Conservation (phyloP, 257 asterid genomes). For the Parsonsia alboflavescens region DNA sequence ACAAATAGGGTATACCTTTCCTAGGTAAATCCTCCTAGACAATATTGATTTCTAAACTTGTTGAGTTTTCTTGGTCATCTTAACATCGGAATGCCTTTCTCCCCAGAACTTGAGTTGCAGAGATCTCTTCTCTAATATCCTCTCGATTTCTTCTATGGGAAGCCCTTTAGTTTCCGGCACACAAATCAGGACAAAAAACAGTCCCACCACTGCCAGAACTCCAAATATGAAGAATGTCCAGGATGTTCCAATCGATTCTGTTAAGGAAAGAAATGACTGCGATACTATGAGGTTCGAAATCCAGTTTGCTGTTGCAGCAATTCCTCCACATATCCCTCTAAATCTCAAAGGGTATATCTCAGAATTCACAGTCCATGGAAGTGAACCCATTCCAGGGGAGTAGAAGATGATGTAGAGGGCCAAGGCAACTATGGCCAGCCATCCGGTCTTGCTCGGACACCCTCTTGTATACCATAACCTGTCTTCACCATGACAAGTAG, state of each 20-base stretch:
- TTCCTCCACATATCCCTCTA: conserved; percentile 42
- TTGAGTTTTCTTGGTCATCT: conserved; percentile 3
- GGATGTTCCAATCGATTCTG: conserved; percentile 41
- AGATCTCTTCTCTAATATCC: conserved; percentile 4
- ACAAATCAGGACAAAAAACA: conserved; percentile 32
- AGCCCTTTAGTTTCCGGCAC: conserved; percentile 48
- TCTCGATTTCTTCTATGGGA: conserved; percentile 39
- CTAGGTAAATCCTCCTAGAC: not conserved
- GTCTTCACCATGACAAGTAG: conserved; percentile 28
- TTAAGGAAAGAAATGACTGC: conserved; percentile 34
- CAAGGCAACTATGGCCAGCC: conserved; percentile 31
- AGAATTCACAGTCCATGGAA: conserved; percentile 50
- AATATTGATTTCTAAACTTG: not conserved
- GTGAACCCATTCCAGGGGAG: conserved; percentile 49
- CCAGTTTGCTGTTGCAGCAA: conserved; percentile 48
- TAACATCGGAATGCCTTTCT: not conserved
- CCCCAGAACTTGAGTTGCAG: conserved; percentile 5
- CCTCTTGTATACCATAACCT: conserved; percentile 42
- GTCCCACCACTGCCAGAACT: conserved; percentile 32
- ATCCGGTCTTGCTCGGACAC: conserved; percentile 32
- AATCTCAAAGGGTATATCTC: conserved; percentile 41
- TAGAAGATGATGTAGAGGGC: conserved; percentile 35
- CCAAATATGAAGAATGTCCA: conserved; percentile 43
- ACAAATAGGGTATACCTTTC: too few relatives aligned
- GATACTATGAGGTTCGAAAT: conserved; percentile 42